Evolutionary conservation across 495 filamentous ascomycete species (phyloP).

Genomic region (Aspergillus diversus): DNA sequence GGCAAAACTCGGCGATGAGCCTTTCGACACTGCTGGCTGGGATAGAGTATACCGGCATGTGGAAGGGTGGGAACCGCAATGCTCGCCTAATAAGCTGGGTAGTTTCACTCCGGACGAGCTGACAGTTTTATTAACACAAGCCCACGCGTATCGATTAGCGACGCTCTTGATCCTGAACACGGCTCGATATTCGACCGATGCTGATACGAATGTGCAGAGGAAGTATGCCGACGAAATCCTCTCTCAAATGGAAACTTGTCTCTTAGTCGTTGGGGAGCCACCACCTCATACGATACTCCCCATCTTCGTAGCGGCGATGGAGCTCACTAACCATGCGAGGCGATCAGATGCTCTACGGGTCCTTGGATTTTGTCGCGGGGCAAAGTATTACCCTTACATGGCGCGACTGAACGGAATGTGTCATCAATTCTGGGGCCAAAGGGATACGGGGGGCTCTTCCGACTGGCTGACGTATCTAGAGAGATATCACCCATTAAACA

Average conservation of each 20-base stretch:
- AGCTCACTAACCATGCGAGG: neutral
- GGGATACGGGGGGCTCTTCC: neutral
- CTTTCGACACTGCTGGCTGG: neutral
- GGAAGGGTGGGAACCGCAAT: neutral
- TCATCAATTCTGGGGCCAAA: neutral
- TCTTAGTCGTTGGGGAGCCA: neutral
- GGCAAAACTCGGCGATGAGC: neutral
- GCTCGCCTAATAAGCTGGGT: neutral
- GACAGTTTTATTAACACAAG: neutral
- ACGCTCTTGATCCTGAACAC: neutral
- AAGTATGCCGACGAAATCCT: neutral
- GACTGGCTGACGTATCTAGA: constrained; percentile 1
- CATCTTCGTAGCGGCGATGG: neutral
- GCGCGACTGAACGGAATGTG: neutral
- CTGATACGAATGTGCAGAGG: neutral
- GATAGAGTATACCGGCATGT: neutral
- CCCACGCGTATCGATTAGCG: neutral
- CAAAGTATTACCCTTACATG: constrained; percentile 1
- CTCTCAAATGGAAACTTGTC: neutral
- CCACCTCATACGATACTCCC: neutral
- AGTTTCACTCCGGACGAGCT: neutral
- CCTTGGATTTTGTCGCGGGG: neutral
- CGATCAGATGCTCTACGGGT: neutral
- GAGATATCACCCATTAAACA: neutral
- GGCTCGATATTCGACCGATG: neutral